A percentile compares a stretch with the other conserved stretches of the same genome.
Conservation (phyloP, 768 basidiomycete genomes). For the Rhizopogon sp. region DNA sequence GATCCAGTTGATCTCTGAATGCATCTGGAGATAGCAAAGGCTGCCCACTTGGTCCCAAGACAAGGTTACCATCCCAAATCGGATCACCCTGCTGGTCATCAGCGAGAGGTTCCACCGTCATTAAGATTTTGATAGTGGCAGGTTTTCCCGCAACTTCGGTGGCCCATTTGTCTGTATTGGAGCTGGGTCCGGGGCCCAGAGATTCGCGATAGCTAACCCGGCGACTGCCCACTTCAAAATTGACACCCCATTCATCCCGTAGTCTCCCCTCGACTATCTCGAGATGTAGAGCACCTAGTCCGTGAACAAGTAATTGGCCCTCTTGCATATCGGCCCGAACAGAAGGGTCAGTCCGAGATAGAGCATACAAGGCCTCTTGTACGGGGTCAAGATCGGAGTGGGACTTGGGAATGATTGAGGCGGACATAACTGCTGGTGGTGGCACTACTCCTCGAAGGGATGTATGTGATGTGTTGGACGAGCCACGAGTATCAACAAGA, state of each 20-base stretch:
- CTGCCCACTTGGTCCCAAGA: slow-evolving; percentile 49
- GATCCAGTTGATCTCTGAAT: slow-evolving; percentile 36
- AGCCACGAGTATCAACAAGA: slow-evolving; percentile 49
- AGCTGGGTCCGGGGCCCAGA: slow-evolving; percentile 28
- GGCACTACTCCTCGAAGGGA: slow-evolving; percentile 62
- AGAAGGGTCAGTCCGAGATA: slow-evolving; percentile 87
- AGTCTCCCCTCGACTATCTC: slow-evolving; percentile 84
- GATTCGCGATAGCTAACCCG: slow-evolving; percentile 80
- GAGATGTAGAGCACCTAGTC: slow-evolving; percentile 82
- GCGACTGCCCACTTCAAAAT: slow-evolving; percentile 72
- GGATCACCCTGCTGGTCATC: slow-evolving; percentile 59
- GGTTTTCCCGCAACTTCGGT: slow-evolving; percentile 59
- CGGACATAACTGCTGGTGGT: slow-evolving; percentile 83
- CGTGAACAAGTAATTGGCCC: slow-evolving; percentile 79
- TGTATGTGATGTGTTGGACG: slow-evolving; percentile 27
- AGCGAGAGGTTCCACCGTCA: slow-evolving; percentile 51
- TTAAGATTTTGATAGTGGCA: slow-evolving; percentile 43
- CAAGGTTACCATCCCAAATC: slow-evolving; percentile 73
- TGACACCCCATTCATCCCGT: slow-evolving; percentile 71
- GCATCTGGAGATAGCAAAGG: slow-evolving; percentile 50
- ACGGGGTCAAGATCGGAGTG: slow-evolving; percentile 76
- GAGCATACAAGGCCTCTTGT: slow-evolving; percentile 64
- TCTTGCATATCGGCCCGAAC: slow-evolving; percentile 76
- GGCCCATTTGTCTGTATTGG: slow-evolving; percentile 45
- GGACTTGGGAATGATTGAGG: slow-evolving; percentile 75